Evolutionary conservation across 2,329 filamentous ascomycete species (phyloP).

Genomic region (Cytospora leucostoma): DNA sequence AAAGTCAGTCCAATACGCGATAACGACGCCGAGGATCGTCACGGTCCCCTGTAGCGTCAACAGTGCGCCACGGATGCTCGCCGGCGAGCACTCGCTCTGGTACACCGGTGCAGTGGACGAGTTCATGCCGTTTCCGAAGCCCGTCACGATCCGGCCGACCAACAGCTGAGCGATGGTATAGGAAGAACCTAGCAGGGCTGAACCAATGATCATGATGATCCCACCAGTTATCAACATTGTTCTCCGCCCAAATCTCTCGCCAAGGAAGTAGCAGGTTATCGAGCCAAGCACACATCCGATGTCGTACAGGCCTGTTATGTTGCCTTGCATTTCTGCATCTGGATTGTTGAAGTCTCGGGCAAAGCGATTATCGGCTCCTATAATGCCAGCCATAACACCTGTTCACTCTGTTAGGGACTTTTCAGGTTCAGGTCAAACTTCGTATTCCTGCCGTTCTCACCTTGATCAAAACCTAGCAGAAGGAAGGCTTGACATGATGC

Average conservation of each 20-base stretch:
- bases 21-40: conserved; percentile 48
- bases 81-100: conserved; percentile 38
- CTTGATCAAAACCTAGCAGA: conserved; percentile 38
- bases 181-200: conserved; percentile 40
- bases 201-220: conserved; percentile 43
- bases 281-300: conserved; percentile 39
- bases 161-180: conserved; percentile 41
- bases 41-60: conserved; percentile 52
- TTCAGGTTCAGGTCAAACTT: background rate
- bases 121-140: conserved; percentile 45
- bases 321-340: conserved; percentile 41
- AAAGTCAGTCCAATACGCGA: conserved; percentile 43
- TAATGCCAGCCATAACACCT: conserved; percentile 38
- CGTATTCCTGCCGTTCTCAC: conserved; percentile 24
- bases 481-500: conserved; percentile 44
- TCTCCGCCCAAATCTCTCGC: conserved; percentile 41
- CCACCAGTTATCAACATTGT: conserved; percentile 40
- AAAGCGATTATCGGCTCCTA: conserved; percentile 44
- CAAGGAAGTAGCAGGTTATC: conserved; percentile 36
- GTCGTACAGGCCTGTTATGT: conserved; percentile 39
- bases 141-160: conserved; percentile 46
- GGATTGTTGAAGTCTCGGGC: conserved; percentile 41
- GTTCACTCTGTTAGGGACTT: conserved; percentile 10
- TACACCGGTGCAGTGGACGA: conserved; percentile 45
- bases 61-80: conserved; percentile 48